These are phyloP conservation scores for Volvariella volvacea DNA, from an alignment of 1,284 basidiomycete species.

Conservation along the genomic window DNA sequence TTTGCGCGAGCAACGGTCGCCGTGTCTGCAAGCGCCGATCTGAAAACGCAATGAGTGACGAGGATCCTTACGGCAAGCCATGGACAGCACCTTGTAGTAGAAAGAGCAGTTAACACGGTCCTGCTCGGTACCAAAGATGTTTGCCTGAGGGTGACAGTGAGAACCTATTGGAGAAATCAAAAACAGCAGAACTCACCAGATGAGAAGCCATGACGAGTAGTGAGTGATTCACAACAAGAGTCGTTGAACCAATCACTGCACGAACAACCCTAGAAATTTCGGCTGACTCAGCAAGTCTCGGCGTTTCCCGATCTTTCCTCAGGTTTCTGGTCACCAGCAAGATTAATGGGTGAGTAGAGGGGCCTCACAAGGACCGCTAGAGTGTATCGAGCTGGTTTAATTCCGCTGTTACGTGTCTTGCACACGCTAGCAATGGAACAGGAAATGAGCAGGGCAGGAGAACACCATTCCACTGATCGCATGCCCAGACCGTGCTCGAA, in stretches of 20 bases:
- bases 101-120: constrained; percentile 94
- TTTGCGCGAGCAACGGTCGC: constrained; percentile 94
- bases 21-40: constrained; percentile 94
- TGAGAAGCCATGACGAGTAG: constrained; percentile 37
- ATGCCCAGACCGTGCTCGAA: too few species aligned
- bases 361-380: too few species aligned
- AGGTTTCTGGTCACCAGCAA: too few species aligned
- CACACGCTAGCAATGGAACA: too few species aligned
- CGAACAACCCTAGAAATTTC: too few species aligned
- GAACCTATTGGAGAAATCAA: background rate
- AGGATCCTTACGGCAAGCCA: constrained; percentile 5
- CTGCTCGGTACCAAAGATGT: constrained; percentile 86
- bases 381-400: too few species aligned
- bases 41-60: constrained; percentile 24
- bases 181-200: constrained; percentile 23
- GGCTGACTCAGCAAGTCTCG: background rate
- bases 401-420: too few species aligned
- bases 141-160: constrained; percentile 44
- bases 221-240: background rate
- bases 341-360: too few species aligned
- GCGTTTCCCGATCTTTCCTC: background rate
- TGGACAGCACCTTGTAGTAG: constrained; percentile 74
- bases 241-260: background rate
- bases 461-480: too few species aligned
- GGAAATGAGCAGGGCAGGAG: too few species aligned